A percentile compares a stretch with the other conserved stretches of the same genome.
Evolutionary conservation across 352 stramenopile species (phyloP).

Genomic region (Globisporangium echinulatum): DNA sequence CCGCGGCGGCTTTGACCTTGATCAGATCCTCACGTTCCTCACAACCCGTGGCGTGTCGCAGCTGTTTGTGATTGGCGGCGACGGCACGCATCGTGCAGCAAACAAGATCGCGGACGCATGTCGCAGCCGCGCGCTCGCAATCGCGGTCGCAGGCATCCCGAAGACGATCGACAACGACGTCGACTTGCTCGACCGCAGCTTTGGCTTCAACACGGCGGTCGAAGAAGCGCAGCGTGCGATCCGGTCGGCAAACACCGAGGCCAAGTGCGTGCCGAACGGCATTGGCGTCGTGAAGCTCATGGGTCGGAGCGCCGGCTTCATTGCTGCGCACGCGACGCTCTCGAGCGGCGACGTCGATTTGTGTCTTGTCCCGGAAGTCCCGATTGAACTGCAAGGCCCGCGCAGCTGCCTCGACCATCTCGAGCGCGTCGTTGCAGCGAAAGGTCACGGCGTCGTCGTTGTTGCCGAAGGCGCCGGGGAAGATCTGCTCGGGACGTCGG

Average conservation of each 20-base stretch:
- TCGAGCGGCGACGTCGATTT: conserved; percentile 96
- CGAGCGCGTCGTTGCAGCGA: conserved; percentile 88
- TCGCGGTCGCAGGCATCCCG: conserved; percentile 94
- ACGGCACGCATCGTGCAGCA: conserved; percentile 96
- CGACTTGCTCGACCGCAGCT: too few relatives aligned
- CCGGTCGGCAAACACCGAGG: conserved; percentile 40
- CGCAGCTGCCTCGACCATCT: conserved; percentile 90
- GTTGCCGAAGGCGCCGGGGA: conserved; percentile 60
- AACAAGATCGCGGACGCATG: conserved; percentile 88
- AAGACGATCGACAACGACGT: too few relatives aligned
- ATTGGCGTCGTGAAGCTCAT: conserved; percentile 99
- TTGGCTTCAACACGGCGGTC: too few relatives aligned
- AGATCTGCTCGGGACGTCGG: conserved; percentile 24
- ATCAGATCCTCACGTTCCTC: too few relatives aligned
- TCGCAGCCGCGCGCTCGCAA: conserved; percentile 71
- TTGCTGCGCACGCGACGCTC: conserved; percentile 51
- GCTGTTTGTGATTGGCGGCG: conserved; percentile 49
- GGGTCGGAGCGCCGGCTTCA: conserved; percentile 94
- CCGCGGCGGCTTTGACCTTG: too few relatives aligned
- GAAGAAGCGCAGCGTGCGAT: too few relatives aligned
- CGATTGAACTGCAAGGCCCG: conserved; percentile 92
- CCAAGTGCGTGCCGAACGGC: conserved; percentile 95
- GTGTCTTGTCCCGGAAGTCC: conserved; percentile 97
- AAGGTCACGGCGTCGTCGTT: conserved; percentile 97
- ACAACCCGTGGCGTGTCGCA: too few relatives aligned